These are phyloP conservation scores for Eucalyptus virginea DNA, from an alignment of 345 rosid species.

Conservation along the genomic window DNA sequence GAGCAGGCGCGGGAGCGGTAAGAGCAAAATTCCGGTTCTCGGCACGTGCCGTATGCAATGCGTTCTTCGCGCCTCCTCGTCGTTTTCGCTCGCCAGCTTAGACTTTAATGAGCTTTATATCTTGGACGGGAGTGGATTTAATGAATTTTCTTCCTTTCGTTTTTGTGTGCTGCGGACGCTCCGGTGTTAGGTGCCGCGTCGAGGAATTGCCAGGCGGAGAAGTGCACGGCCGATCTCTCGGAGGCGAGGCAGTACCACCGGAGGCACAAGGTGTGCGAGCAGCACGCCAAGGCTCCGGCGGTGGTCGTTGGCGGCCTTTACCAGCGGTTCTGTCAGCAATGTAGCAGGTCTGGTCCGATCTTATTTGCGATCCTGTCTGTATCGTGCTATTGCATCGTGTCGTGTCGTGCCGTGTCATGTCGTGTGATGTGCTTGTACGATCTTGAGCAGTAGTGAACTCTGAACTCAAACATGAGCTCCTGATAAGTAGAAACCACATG, in stretches of 20 bases:
- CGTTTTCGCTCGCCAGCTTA: neutral
- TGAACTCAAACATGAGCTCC: neutral
- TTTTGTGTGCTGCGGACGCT: neutral
- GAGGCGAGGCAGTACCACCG: slow-evolving; percentile 50
- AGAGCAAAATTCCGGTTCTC: neutral
- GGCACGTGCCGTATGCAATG: neutral
- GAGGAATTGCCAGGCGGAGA: slow-evolving; percentile 55
- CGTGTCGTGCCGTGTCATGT: no score
- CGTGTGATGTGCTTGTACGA: neutral
- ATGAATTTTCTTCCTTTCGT: neutral
- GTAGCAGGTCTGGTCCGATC: slow-evolving; percentile 42
- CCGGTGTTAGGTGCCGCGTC: slow-evolving; percentile 1
- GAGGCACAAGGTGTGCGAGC: slow-evolving; percentile 71
- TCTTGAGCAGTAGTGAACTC: neutral
- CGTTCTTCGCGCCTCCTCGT: neutral
- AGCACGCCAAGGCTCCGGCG: slow-evolving; percentile 62
- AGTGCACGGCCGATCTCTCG: slow-evolving; percentile 41
- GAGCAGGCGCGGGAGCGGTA: neutral
- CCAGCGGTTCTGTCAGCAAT: slow-evolving; percentile 80
- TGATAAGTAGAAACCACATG: neutral
- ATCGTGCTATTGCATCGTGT: no score
- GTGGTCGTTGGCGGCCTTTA: slow-evolving; percentile 41
- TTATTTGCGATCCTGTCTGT: neutral
- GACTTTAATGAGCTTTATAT: neutral
- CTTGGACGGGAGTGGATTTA: neutral